Evolutionary conservation across 2,329 filamentous ascomycete species (phyloP).

Genomic region (Aspergillus sp.): DNA sequence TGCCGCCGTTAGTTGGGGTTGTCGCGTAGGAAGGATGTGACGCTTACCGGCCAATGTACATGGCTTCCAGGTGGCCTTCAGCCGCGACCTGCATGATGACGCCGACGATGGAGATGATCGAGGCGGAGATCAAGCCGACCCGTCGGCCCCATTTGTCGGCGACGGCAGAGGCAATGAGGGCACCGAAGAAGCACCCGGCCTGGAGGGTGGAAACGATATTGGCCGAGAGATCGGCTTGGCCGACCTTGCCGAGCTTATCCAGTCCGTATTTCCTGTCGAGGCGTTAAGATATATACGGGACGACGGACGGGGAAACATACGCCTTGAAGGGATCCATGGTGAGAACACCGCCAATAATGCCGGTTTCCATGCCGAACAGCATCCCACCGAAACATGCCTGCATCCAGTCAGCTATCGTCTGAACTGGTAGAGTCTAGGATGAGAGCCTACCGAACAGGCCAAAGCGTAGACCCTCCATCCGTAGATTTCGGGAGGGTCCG

Average conservation of each 20-base stretch:
- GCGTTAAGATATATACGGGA: not conserved
- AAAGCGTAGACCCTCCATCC: slow-evolving; percentile 67
- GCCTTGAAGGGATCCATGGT: slow-evolving; percentile 58
- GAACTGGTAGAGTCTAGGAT: slow-evolving; percentile 40
- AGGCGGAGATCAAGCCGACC: slow-evolving; percentile 54
- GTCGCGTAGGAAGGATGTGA: slow-evolving; percentile 11
- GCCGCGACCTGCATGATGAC: slow-evolving; percentile 64
- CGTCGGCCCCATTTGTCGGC: slow-evolving; percentile 55
- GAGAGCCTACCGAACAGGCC: slow-evolving; percentile 54
- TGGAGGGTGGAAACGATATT: slow-evolving; percentile 73
- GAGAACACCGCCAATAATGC: slow-evolving; percentile 67
- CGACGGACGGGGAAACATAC: slow-evolving; percentile 33
- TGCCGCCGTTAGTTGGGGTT: slow-evolving; percentile 15
- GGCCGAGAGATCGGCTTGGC: slow-evolving; percentile 56
- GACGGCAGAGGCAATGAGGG: slow-evolving; percentile 48
- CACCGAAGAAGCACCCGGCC: slow-evolving; percentile 66
- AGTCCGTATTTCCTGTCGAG: slow-evolving; percentile 53
- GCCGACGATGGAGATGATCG: slow-evolving; percentile 59
- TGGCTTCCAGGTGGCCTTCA: slow-evolving; percentile 58
- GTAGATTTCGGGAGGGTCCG: slow-evolving; percentile 66
- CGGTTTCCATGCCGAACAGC: slow-evolving; percentile 66
- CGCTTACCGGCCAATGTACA: slow-evolving; percentile 64
- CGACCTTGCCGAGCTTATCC: slow-evolving; percentile 38
- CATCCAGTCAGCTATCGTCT: slow-evolving; percentile 3
- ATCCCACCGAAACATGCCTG: slow-evolving; percentile 67